A percentile compares a stretch with the other conserved stretches of the same genome.
Evolutionary conservation across 2,329 filamentous ascomycete species (phyloP).

Genomic region (Coniochaeta hoffmannii): DNA sequence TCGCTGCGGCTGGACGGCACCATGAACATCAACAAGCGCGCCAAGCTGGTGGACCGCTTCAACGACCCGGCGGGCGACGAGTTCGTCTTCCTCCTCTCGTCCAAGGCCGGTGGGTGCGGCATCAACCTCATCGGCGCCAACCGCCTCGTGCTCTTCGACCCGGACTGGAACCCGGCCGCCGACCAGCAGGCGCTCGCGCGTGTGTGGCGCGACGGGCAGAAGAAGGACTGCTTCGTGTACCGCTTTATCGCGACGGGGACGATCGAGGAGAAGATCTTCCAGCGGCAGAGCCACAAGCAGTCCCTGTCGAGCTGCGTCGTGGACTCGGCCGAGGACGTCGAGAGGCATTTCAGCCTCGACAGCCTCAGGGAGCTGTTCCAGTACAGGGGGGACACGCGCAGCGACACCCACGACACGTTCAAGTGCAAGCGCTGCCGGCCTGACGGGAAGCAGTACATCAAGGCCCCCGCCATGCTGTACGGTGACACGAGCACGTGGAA

Average conservation of each 20-base stretch:
- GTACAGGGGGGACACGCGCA: constrained; percentile 75
- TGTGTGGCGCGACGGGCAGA: constrained; percentile 98
- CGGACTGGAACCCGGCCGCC: constrained; percentile 95
- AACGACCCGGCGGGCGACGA: constrained; percentile 87
- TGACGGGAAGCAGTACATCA: constrained; percentile 79
- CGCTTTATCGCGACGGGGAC: constrained; percentile 98
- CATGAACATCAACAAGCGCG: constrained; percentile 95
- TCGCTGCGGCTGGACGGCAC: constrained; percentile 86
- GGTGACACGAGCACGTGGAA: constrained; percentile 99
- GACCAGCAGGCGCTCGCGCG: constrained; percentile 95
- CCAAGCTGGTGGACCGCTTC: constrained; percentile 96
- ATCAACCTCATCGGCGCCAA: constrained; percentile 94
- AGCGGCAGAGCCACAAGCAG: constrained; percentile 96
- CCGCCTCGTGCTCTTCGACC: constrained; percentile 90
- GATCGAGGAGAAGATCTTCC: constrained; percentile 99
- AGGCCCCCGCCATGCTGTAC: constrained; percentile 91
- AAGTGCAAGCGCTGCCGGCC: constrained; percentile 93
- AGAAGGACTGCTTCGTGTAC: constrained; percentile 99
- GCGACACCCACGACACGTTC: constrained; percentile 97
- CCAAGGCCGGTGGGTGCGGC: constrained; percentile 93
- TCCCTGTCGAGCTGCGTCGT: constrained; percentile 94
- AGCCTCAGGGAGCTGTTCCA: constrained; percentile 90
- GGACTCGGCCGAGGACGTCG: constrained; percentile 92
- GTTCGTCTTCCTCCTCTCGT: constrained; percentile 92
- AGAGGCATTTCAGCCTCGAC: constrained; percentile 91